Conservation (phyloP, 257 asterid genomes). For the Solanum chaucha region DNA sequence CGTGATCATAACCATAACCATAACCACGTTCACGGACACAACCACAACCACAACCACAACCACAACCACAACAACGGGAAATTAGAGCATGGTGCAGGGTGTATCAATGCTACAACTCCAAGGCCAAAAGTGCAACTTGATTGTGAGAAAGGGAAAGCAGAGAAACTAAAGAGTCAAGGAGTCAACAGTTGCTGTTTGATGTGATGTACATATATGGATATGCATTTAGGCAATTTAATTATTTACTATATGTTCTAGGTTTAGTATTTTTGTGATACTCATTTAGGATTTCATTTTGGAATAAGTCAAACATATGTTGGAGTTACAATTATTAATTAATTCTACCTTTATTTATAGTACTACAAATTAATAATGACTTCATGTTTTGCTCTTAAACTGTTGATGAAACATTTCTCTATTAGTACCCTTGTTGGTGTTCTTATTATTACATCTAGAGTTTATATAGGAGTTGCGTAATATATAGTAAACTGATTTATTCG, state of each 20-base stretch:
- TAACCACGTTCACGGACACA: too few relatives aligned
- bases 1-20: background rate
- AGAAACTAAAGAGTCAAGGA: background rate
- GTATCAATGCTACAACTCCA: background rate
- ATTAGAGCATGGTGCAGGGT: background rate
- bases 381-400: background rate
- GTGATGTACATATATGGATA: background rate
- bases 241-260: background rate
- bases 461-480: too few relatives aligned
- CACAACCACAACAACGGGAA: background rate
- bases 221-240: background rate
- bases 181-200: background rate
- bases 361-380: background rate
- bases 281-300: background rate
- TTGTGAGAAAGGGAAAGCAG: background rate
- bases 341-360: background rate
- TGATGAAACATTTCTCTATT: background rate
- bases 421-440: background rate
- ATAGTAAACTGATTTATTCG: too few relatives aligned
- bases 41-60: background rate
- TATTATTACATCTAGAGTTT: background rate
- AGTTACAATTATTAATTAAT: background rate
- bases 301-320: background rate
- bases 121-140: background rate
- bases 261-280: background rate